Base-by-base conservation (phyloP, 1,284 basidiomycete species). In the Ceratobasidium sp. region DNA sequence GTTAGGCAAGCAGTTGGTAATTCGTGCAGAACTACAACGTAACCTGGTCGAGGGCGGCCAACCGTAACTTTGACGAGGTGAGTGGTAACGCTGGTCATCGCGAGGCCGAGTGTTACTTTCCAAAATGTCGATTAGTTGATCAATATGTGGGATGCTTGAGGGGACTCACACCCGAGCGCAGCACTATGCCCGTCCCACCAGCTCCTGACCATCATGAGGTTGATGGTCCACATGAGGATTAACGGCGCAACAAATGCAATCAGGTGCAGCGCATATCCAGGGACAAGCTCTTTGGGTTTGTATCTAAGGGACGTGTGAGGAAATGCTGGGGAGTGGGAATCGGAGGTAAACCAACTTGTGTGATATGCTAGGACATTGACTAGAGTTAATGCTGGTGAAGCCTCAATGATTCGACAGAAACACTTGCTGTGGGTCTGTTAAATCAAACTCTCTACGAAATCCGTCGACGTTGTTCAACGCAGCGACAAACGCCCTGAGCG, bases 151-250 rank as follows among this genome's bases (percentile, higher is more conserved):
- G 17, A 54, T n/a, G 17, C 3, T 48, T 4, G 50, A 13, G 46
- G 28, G 20, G 33, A 56, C 50, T 75, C 81, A 93, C 92, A 85
- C 59, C 95, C 96, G 12, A 96, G 88, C 23, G 92, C 87, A 68
- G 93, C 89, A 81, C 91, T 93, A 84, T 99, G 97, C 40, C 94
- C 86, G 82, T 98, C 97, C 95, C 96, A 98, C 85, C 91, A 91
- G 5, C 92, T 93, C 38, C 92, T 89, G 15, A 94, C 86, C 26
- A 94, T 91, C 13, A 93, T 77, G 28, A 92, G 79, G 81, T 95
- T 94, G 80, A 96, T 88, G 7, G 89, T 81, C 23, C 91, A 87
- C 81, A 95, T 90, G 48, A 95, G 84, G 17, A 92, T 80, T 6
- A 94, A 83, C 0, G 96, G 94, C 2, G 93, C 87, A 3, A 90